A percentile compares a stretch with the other conserved stretches of the same genome.
Conservation (phyloP, 2,329 filamentous ascomycete genomes). For the Diaporthe sp. region DNA sequence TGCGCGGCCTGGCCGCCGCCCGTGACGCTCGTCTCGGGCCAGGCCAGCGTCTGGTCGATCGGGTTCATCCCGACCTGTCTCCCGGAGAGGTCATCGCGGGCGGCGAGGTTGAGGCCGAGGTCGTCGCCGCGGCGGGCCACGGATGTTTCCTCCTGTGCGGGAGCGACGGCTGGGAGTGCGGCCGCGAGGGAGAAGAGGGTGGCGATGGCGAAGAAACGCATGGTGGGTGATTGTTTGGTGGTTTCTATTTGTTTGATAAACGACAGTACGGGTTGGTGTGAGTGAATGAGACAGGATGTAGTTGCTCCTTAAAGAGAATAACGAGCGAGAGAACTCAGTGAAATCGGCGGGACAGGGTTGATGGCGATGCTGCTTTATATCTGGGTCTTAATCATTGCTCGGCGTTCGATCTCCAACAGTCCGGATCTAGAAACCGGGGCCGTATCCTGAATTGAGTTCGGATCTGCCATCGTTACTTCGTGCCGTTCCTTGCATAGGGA, state of each 20-base stretch:
- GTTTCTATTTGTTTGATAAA: background rate
- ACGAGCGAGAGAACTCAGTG: no score
- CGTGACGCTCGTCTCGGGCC: background rate
- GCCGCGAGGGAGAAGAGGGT: slow-evolving; percentile 1
- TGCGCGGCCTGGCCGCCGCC: background rate
- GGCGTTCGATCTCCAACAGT: background rate
- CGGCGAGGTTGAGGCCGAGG: background rate
- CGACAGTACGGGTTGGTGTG: background rate
- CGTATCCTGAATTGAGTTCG: background rate
- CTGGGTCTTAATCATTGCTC: background rate
- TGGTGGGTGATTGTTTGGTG: background rate
- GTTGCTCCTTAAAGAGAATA: background rate
- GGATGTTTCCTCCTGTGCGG: background rate
- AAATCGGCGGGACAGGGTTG: accelerated
- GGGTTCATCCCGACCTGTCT: slow-evolving; percentile 7
- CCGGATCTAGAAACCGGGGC: background rate
- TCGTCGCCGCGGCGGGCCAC: slow-evolving; percentile 5
- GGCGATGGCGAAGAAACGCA: slow-evolving; percentile 7
- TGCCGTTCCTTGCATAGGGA: slow-evolving; percentile 7
- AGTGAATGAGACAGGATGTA: background rate
- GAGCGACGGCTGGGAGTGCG: background rate
- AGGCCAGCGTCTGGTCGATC: background rate
- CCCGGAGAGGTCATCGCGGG: slow-evolving; percentile 5
- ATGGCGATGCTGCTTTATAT: background rate
- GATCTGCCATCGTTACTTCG: slow-evolving; percentile 12